These are phyloP conservation scores for Tolypocladium endophyticum DNA, from an alignment of 2,329 filamentous ascomycete genomes.

Conservation along the genomic window DNA sequence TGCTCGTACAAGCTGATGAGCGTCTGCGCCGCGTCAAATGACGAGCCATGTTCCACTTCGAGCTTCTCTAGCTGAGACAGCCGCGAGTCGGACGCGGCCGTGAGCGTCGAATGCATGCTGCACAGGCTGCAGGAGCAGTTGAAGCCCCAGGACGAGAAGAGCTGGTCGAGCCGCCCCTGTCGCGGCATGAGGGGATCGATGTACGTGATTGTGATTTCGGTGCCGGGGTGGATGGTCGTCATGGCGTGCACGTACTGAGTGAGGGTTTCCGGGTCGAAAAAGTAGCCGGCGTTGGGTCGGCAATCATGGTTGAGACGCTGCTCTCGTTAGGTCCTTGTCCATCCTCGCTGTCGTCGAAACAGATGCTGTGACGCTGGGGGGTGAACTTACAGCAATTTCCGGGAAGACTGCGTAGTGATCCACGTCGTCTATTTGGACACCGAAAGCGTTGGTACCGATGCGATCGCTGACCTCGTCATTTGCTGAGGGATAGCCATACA, in stretches of 20 bases:
- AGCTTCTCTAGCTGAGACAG: constrained; percentile 20
- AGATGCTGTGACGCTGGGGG: too few relatives aligned
- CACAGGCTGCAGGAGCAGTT: constrained; percentile 28
- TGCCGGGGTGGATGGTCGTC: constrained; percentile 27
- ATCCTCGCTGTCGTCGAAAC: neutral
- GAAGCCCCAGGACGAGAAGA: constrained; percentile 28
- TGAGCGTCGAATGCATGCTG: constrained; percentile 14
- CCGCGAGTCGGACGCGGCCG: constrained; percentile 24
- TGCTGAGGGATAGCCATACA: neutral
- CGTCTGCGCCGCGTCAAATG: constrained; percentile 25
- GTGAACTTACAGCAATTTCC: constrained; percentile 6
- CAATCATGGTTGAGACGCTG: constrained; percentile 36
- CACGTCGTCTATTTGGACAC: neutral
- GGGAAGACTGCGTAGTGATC: constrained; percentile 4
- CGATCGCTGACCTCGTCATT: constrained; percentile 2
- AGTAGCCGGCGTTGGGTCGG: constrained; percentile 32
- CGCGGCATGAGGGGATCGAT: constrained; percentile 20
- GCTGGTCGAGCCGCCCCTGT: constrained; percentile 14
- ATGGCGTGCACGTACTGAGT: constrained; percentile 27
- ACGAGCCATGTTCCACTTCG: constrained; percentile 5
- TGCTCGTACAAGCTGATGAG: constrained; percentile 27
- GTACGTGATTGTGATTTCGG: constrained; percentile 33
- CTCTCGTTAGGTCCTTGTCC: constrained; percentile 1
- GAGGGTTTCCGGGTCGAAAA: constrained; percentile 25
- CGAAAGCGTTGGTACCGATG: constrained; percentile 7